Evolutionary conservation across 2,329 filamentous ascomycete genomes (phyloP).

Genomic region (Aureobasidium lini): DNA sequence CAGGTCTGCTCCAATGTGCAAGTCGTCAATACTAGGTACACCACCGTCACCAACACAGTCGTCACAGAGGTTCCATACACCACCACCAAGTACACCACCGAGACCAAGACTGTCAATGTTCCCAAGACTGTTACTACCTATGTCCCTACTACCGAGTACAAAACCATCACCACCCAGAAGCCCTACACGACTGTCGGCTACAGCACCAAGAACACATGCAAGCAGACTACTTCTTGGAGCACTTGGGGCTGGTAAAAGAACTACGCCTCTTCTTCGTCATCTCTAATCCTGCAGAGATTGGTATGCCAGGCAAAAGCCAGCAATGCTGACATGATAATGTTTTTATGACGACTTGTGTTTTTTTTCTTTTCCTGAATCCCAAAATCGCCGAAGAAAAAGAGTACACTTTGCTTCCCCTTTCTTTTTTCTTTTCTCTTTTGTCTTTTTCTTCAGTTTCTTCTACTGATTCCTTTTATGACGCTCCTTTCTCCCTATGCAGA

Average conservation of each 20-base stretch:
- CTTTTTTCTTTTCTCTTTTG: too few relatives aligned
- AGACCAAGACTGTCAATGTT: neutral
- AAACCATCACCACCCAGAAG: constrained; percentile 8
- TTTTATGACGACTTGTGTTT: too few relatives aligned
- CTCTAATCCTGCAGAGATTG: too few relatives aligned
- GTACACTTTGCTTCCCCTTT: too few relatives aligned
- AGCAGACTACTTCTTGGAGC: constrained; percentile 4
- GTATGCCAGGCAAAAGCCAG: too few relatives aligned
- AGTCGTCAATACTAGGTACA: neutral
- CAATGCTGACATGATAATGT: too few relatives aligned
- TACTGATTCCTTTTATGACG: too few relatives aligned
- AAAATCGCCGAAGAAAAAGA: too few relatives aligned
- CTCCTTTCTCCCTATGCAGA: too few relatives aligned
- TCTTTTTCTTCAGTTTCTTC: too few relatives aligned
- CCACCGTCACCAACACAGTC: neutral
- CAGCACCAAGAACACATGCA: neutral
- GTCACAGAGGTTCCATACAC: neutral
- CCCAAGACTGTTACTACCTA: neutral
- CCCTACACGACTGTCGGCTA: neutral
- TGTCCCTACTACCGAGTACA: neutral
- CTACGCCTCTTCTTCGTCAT: too few relatives aligned
- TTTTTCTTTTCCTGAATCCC: too few relatives aligned
- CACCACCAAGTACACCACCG: neutral
- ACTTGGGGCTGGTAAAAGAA: constrained; percentile 6
- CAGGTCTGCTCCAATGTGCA: constrained; percentile 1